phyloP scores from a whole-genome alignment of 768 basidiomycete species.

The Lyophyllum semitale region DNA sequence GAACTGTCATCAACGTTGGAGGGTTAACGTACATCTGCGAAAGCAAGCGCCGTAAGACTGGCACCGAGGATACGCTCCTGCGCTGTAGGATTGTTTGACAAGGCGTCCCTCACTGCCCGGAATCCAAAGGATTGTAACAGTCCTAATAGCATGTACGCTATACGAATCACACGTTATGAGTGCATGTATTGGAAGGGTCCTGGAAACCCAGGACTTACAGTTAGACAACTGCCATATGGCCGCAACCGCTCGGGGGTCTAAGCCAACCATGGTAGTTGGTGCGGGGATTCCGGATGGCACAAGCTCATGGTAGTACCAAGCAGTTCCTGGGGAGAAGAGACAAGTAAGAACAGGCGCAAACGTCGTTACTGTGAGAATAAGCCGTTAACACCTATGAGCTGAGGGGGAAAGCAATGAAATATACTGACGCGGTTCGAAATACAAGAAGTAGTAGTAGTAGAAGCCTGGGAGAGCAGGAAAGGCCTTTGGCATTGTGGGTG shows the following conservation, averaged over 20 bases:
- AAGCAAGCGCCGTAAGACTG: conserved; percentile 58
- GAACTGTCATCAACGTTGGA: neutral
- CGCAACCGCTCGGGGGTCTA: conserved; percentile 58
- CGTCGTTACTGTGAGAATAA: conserved; percentile 32
- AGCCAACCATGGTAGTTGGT: conserved; percentile 20
- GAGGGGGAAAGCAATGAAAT: neutral
- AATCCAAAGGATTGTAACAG: conserved; percentile 68
- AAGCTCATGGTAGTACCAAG: conserved; percentile 69
- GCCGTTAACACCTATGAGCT: neutral
- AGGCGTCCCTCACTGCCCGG: conserved; percentile 62
- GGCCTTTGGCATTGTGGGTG: conserved; percentile 13
- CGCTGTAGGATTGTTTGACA: conserved; percentile 54
- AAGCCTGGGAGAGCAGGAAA: conserved; percentile 66
- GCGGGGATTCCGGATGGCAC: conserved; percentile 46
- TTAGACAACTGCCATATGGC: conserved; percentile 70
- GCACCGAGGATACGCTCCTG: conserved; percentile 74
- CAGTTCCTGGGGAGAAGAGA: conserved; percentile 60
- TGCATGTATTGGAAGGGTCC: neutral
- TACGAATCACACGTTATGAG: neutral
- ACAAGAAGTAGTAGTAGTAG: conserved; percentile 63
- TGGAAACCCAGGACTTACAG: conserved; percentile 38
- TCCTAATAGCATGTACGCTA: conserved; percentile 41
- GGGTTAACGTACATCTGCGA: conserved; percentile 62
- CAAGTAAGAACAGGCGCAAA: conserved; percentile 38
- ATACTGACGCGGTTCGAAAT: conserved; percentile 61